phyloP scores from a whole-genome alignment of 495 filamentous ascomycete genomes.

The Talaromyces nanjingensis region DNA sequence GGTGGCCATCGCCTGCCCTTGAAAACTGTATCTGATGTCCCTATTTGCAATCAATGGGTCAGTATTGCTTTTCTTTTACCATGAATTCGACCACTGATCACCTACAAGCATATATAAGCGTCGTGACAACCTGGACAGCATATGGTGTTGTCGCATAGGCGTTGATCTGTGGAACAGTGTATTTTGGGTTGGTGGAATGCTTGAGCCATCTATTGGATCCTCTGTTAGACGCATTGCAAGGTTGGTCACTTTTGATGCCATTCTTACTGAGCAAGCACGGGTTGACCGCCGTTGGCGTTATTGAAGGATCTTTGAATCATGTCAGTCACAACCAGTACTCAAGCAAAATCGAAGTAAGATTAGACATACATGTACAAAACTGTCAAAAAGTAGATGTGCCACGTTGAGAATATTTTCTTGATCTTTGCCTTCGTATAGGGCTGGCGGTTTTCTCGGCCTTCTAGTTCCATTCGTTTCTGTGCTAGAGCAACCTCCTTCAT shows the following conservation, averaged over 20 bases:
- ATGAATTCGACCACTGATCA: background rate
- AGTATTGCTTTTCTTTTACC: too few relatives aligned
- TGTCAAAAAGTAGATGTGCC: conserved; percentile 43
- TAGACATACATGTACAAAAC: conserved; percentile 37
- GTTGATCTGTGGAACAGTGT: conserved; percentile 34
- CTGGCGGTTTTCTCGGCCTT: conserved; percentile 36
- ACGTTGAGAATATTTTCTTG: conserved; percentile 47
- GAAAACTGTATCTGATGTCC: conserved; percentile 45
- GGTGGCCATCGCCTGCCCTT: conserved; percentile 50
- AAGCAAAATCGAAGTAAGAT: background rate
- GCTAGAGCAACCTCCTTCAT: conserved; percentile 36
- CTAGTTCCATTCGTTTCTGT: conserved; percentile 39
- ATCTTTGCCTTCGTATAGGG: conserved; percentile 41
- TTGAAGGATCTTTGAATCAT: conserved; percentile 25
- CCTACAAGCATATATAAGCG: conserved; percentile 37
- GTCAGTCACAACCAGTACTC: background rate
- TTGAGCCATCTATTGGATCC: conserved; percentile 28
- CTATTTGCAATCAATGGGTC: conserved; percentile 8
- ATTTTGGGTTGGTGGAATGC: conserved; percentile 27
- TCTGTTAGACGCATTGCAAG: background rate
- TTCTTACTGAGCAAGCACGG: conserved; percentile 32
- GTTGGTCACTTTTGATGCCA: background rate
- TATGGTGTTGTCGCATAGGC: conserved; percentile 39
- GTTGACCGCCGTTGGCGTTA: conserved; percentile 28
- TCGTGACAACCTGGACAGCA: conserved; percentile 41